phyloP scores from a whole-genome alignment of 2,329 filamentous ascomycete species.

The Paraphaeosphaeria minitans region DNA sequence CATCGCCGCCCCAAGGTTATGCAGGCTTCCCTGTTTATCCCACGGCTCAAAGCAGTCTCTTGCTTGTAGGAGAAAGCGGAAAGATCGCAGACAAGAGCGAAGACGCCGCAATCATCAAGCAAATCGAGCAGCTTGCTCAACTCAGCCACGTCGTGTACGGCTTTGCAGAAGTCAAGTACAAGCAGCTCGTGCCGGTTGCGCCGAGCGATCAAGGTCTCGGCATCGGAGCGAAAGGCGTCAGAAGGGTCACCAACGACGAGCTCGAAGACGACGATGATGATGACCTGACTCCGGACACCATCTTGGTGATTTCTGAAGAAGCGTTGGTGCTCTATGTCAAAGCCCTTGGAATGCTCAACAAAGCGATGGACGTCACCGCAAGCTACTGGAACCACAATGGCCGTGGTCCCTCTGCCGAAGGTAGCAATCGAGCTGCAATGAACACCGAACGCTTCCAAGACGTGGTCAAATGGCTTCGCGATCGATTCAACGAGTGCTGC shows the following conservation, averaged over 20 bases:
- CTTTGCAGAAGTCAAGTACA: conserved; percentile 98
- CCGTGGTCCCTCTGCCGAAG: conserved; percentile 60
- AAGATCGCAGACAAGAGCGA: conserved; percentile 71
- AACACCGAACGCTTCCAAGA: conserved; percentile 79
- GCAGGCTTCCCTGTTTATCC: conserved; percentile 86
- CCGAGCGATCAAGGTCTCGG: conserved; percentile 75
- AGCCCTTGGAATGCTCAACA: conserved; percentile 83
- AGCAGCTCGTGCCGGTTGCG: conserved; percentile 88
- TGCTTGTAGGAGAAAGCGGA: conserved; percentile 66
- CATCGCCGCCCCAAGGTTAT: conserved; percentile 76
- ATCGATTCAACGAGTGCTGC: conserved; percentile 93
- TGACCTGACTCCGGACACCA: conserved; percentile 82
- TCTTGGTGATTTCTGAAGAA: conserved; percentile 88
- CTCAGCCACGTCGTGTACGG: conserved; percentile 95
- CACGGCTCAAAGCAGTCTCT: conserved; percentile 70
- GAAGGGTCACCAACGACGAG: conserved; percentile 52
- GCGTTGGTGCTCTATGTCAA: conserved; percentile 96
- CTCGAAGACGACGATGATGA: conserved; percentile 57
- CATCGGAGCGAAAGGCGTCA: conserved; percentile 57
- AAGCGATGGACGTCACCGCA: conserved; percentile 93
- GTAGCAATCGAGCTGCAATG: conserved; percentile 45
- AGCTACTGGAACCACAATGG: conserved; percentile 87
- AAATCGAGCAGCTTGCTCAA: conserved; percentile 89
- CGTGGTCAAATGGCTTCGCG: conserved; percentile 93
- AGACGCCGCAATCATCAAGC: conserved; percentile 76